Conservation (phyloP, 2,329 filamentous ascomycete species). For the Leptosphaerulina australis region DNA sequence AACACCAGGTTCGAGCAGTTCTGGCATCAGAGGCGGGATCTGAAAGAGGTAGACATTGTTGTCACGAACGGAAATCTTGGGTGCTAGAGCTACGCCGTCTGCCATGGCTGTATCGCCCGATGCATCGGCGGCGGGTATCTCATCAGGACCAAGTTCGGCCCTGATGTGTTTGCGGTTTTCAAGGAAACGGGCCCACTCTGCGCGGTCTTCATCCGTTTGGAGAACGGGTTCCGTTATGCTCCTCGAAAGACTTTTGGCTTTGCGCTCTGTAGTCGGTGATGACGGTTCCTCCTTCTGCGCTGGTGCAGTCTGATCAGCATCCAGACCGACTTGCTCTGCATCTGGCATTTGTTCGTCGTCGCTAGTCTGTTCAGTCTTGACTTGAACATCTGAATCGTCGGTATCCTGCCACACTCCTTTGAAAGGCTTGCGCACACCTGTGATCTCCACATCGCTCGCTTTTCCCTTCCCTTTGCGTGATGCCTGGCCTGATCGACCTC, state of each 20-base stretch:
- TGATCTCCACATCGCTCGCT: slow-evolving; percentile 52
- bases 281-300: slow-evolving; percentile 35
- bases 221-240: slow-evolving; percentile 49
- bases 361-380: slow-evolving; percentile 63
- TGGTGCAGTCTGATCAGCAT: slow-evolving; percentile 12
- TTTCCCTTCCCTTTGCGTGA: slow-evolving; percentile 50
- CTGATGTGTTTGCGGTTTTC: slow-evolving; percentile 55
- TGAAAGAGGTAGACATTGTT: slow-evolving; percentile 68
- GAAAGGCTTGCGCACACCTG: slow-evolving; percentile 50
- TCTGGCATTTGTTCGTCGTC: slow-evolving; percentile 50
- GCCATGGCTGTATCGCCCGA: slow-evolving; percentile 52
- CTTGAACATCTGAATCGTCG: slow-evolving; percentile 46
- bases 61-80: slow-evolving; percentile 47
- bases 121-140: slow-evolving; percentile 39
- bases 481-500: slow-evolving; percentile 25
- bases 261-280: slow-evolving; percentile 45
- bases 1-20: slow-evolving; percentile 53
- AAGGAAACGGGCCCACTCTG: slow-evolving; percentile 57
- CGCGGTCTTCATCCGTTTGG: slow-evolving; percentile 60
- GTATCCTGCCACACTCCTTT: slow-evolving; percentile 55
- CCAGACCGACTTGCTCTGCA: slow-evolving; percentile 34
- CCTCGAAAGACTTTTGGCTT: slow-evolving; percentile 28
- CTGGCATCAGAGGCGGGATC: slow-evolving; percentile 67
- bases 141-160: slow-evolving; percentile 54
- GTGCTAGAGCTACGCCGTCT: slow-evolving; percentile 25